Evolutionary conservation across 805 yeast genomes (phyloP).

Genomic region (Saturnispora saitoi): DNA sequence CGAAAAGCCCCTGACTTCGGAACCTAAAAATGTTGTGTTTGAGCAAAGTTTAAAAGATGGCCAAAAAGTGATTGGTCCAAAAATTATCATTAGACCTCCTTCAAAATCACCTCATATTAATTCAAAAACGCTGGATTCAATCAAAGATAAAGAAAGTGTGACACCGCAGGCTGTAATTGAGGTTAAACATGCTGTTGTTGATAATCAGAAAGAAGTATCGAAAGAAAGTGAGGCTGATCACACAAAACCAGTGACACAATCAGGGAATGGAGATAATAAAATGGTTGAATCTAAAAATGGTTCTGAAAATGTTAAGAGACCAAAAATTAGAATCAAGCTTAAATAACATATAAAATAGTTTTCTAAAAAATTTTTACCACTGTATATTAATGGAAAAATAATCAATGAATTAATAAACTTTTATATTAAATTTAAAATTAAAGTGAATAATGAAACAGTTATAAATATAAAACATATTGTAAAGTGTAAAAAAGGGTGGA

Average conservation of each 20-base stretch:
- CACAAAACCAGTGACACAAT: too few relatives aligned
- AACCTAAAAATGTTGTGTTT: not conserved
- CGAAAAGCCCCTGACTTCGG: not conserved
- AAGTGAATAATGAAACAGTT: not conserved
- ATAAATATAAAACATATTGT: not conserved
- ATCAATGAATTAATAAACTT: not conserved
- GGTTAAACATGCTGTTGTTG: not conserved
- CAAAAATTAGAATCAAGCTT: not conserved
- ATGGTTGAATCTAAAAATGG: not conserved
- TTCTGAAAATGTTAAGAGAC: not conserved
- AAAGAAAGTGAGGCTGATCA: too few relatives aligned
- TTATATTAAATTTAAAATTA: not conserved
- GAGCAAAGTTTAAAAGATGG: too few relatives aligned
- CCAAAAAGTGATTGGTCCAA: not conserved
- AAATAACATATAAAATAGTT: not conserved
- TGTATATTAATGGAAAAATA: not conserved
- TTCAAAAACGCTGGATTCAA: not conserved
- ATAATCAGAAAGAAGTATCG: not conserved
- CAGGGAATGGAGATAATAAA: not conserved
- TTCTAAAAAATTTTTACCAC: not conserved
- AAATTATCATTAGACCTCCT: not conserved
- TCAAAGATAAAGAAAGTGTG: not conserved
- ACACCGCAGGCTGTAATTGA: not conserved
- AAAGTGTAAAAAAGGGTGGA: not conserved
- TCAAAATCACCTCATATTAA: not conserved